Base-by-base conservation (phyloP, 2,329 filamentous ascomycete genomes). In the Calcarisporium arbuscula region DNA sequence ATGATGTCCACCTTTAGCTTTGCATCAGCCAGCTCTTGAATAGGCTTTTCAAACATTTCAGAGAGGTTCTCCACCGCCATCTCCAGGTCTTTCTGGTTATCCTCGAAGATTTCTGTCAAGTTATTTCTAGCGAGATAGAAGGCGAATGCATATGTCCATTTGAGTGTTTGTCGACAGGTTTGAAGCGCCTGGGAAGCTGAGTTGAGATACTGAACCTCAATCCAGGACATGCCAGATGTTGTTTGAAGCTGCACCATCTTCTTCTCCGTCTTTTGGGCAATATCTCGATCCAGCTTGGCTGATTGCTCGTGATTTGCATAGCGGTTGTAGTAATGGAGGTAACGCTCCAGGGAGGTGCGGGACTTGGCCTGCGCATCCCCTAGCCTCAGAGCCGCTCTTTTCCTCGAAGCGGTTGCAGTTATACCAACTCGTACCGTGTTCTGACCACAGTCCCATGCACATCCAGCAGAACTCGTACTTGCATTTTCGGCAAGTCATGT, bases 281-380 rank as follows among this genome's bases (percentile, higher is more conserved):
- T 84, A 59, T 98, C 92, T 64, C 89, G 95, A 61, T 98, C 92
- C 14, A 98, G 74, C 48, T 90, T 90, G 8, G 92, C 92, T 2
- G 89, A 95, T 61, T 96, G 92, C 60, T 98, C 92, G 64, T 98
- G 92, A 62, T 98, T 98, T 44, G 92, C 90, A 53, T 96, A 98
- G 31, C 92, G 85, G 56, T 98, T 98, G 68, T 98, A 98, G 67
- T 98, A 98, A 59, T 98, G 89, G 7, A 98, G 68, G 46, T 98
- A 98, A n/a, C 92, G 80, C 60, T 98, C 90, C 12, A 98, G 68
- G 0, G 86, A 95, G 19, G 90, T 83, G 18, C 92, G 75, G 8
- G 87, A 95, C 56, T 82, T 88, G 3, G 92, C 87, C 57, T 98
- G 92, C 2, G 87, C 88, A 57, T 94, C 88, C 22, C n/a, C 92